Percentiles rank a stretch among this genome's conserved stretches.
Evolutionary conservation across 208 protist genomes (phyloP).

Genomic region (Phytomonas sp.): DNA sequence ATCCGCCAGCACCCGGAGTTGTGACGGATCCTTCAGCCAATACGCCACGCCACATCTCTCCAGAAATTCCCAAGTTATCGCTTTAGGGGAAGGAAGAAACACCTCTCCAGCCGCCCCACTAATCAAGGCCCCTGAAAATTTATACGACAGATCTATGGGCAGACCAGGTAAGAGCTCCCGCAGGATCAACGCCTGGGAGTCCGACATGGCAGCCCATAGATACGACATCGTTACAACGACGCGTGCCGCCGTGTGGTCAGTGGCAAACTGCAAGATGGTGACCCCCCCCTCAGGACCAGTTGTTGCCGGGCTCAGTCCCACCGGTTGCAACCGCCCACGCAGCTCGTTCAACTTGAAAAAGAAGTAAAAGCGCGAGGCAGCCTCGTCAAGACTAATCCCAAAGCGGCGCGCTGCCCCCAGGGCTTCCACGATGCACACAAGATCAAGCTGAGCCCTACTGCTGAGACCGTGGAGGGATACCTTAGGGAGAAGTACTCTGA

Average conservation of each 20-base stretch:
- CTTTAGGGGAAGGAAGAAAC: neutral
- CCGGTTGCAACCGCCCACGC: constrained; percentile 41
- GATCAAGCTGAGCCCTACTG: constrained; percentile 40
- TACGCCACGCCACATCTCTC: constrained; percentile 48
- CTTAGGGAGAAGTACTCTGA: constrained; percentile 41
- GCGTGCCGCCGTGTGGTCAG: constrained; percentile 34
- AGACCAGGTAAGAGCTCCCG: constrained; percentile 23
- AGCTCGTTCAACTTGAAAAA: constrained; percentile 48
- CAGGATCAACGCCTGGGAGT: constrained; percentile 43
- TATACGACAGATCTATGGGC: constrained; percentile 6
- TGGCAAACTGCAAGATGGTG: constrained; percentile 34
- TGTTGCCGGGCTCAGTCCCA: constrained; percentile 2
- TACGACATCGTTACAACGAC: constrained; percentile 29
- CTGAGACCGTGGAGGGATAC: constrained; percentile 43
- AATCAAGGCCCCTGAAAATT: constrained; percentile 12
- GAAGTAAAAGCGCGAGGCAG: constrained; percentile 68
- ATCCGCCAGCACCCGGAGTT: constrained; percentile 62
- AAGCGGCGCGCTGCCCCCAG: constrained; percentile 33
- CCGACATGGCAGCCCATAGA: constrained; percentile 59
- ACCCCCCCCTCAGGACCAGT: constrained; percentile 17
- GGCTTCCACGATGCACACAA: constrained; percentile 71
- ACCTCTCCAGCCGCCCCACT: neutral
- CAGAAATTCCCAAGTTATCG: constrained; percentile 55
- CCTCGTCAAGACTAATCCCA: constrained; percentile 56
- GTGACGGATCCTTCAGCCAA: constrained; percentile 48